Conservation (phyloP, 2,329 filamentous ascomycete genomes). For the Didymella sp. region DNA sequence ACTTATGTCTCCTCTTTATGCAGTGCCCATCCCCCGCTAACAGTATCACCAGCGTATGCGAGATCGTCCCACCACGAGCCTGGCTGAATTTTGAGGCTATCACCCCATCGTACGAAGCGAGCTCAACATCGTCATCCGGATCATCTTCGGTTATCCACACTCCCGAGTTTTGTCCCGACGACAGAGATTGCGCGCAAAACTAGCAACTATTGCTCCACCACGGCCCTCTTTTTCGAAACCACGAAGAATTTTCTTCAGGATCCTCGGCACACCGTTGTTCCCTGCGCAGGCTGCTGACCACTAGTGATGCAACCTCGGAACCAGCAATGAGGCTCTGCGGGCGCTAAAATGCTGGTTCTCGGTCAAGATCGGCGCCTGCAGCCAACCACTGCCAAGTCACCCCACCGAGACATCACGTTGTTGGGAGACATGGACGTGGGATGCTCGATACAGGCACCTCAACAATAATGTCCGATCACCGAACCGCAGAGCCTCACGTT, state of each 20-base stretch:
- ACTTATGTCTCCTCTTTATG: constrained; percentile 8
- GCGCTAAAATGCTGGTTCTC: constrained; percentile 19
- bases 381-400: constrained; percentile 17
- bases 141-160: constrained; percentile 11
- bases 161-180: constrained; percentile 22
- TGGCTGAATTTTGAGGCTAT: constrained; percentile 1
- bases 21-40: constrained; percentile 14
- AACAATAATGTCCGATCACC: constrained; percentile 13
- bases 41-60: constrained; percentile 3
- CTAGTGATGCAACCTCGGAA: constrained; percentile 35
- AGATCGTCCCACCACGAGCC: constrained; percentile 12
- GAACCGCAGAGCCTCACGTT: constrained; percentile 11
- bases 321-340: constrained; percentile 24
- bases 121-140: constrained; percentile 13
- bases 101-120: constrained; percentile 14
- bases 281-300: constrained; percentile 25
- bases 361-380: constrained; percentile 33
- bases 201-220: constrained; percentile 23
- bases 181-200: constrained; percentile 22
- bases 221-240: constrained; percentile 33
- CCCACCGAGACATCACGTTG: neutral
- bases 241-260: constrained; percentile 25
- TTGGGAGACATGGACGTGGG: constrained; percentile 9
- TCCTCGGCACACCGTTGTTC: constrained; percentile 15
- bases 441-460: constrained; percentile 9